Base-by-base conservation (phyloP, 2,329 filamentous ascomycete species). In the Phyllosticta citriasiana region DNA sequence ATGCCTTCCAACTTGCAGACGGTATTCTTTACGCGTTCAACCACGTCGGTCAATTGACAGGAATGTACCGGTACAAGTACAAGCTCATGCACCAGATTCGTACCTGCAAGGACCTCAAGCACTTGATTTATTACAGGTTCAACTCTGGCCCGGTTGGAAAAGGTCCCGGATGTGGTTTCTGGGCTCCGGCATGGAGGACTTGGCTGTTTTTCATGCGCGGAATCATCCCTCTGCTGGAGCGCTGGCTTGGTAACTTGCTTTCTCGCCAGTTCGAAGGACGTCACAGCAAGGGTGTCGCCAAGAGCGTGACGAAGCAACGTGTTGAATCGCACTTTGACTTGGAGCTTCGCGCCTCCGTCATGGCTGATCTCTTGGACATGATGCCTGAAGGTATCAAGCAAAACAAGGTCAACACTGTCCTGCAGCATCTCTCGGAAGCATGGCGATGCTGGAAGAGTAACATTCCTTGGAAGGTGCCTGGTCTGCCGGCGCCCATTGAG, bases 401-500 rank as follows among this genome's bases (percentile, higher is more conserved):
- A 73, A 99, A 94, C 79, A 99, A 99, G 78, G 91, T 99, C 74
- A 96, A 99, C 75, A 96, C 92, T 1, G 93, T 99, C 53, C 79
- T 99, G 59, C 94, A 97, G 71, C 95, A 99, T 81, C 78, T 99
- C 52, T 97, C 93, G 0, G 94, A 99, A 78, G 94, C 94, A 14
- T 99, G 94, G 94, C 85, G 94, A 78, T 99, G 94, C 79, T 99
- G 94, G 94, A 99, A 99, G 86, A 97, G 92, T 77, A 99, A 99
- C 71, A 99, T 99, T 67, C 94, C 94, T 0, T 99, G 94, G 94
- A 99, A 99, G 79, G 94, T 99, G 2, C 94, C 94, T 57, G 95
- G 94, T 47, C 77, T 99, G 63, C 94, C 94, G 51, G 95, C 95
- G 14, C 93, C 94, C 0, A 97, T 99, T 65, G 94, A 99, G 77